Conservation (phyloP, 2,329 filamentous ascomycete genomes). For the Pseudodiploospora longispora region DNA sequence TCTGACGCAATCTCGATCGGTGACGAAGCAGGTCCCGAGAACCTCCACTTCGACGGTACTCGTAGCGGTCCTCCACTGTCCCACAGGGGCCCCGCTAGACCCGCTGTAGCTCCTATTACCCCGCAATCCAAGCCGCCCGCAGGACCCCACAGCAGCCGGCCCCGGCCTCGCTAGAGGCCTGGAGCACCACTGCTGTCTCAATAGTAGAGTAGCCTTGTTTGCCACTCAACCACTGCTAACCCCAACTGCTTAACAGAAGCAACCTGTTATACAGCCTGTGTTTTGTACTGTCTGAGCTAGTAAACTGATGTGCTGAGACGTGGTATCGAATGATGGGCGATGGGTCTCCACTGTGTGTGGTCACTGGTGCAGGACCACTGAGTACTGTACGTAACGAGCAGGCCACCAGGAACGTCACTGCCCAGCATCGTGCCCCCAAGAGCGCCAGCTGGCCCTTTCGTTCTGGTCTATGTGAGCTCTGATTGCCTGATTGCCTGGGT, state of each 20-base stretch:
- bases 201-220: background rate
- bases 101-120: conserved; percentile 11
- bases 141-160: conserved; percentile 18
- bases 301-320: no score
- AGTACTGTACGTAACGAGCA: no score
- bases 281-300: no score
- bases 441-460: no score
- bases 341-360: no score
- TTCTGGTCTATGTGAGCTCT: no score
- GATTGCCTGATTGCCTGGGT: no score
- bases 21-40: conserved; percentile 2
- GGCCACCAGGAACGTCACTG: no score
- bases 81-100: background rate
- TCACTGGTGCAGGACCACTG: no score
- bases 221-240: conserved; percentile 3
- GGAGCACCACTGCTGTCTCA: background rate
- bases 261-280: no score
- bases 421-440: no score
- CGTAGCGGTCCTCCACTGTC: background rate
- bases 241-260: background rate
- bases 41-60: background rate
- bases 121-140: conserved; percentile 18
- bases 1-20: conserved; percentile 3
- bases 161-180: background rate
- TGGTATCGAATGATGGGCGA: no score